These are phyloP conservation scores for Ophiostoma novo-ulmi DNA, from an alignment of 2,329 filamentous ascomycete species.

Conservation along the genomic window DNA sequence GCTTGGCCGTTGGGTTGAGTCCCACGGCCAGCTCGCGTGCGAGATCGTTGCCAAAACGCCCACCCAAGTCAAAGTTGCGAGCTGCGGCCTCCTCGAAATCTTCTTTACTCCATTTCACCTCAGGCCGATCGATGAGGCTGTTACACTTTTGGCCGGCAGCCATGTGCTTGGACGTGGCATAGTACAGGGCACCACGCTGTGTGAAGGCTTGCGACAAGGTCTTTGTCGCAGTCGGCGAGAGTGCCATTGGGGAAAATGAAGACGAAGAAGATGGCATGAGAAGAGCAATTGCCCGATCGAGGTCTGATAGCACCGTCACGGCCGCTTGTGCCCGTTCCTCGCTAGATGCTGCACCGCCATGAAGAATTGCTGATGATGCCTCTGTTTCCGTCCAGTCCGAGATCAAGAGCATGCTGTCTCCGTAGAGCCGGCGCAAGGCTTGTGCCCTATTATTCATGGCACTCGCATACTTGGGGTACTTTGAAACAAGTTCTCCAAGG, in stretches of 20 bases:
- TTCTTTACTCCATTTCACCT: slow-evolving; percentile 47
- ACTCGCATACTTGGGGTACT: slow-evolving; percentile 63
- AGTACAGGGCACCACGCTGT: slow-evolving; percentile 62
- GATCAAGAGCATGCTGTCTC: slow-evolving; percentile 51
- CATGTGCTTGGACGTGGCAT: slow-evolving; percentile 49
- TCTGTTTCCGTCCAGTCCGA: background rate
- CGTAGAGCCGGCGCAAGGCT: slow-evolving; percentile 56
- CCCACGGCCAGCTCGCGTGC: slow-evolving; percentile 60
- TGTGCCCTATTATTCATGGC: slow-evolving; percentile 72
- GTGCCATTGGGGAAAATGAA: slow-evolving; percentile 42
- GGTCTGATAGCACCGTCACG: slow-evolving; percentile 46
- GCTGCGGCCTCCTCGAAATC: slow-evolving; percentile 60
- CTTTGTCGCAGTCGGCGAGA: slow-evolving; percentile 61
- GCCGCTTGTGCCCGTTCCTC: slow-evolving; percentile 31
- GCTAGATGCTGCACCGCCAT: slow-evolving; percentile 31
- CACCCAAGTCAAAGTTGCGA: slow-evolving; percentile 58
- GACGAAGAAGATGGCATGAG: slow-evolving; percentile 47
- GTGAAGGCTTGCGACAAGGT: slow-evolving; percentile 67
- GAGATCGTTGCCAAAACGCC: slow-evolving; percentile 60
- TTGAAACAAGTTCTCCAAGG: slow-evolving; percentile 52
- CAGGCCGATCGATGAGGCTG: slow-evolving; percentile 29
- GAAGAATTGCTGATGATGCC: slow-evolving; percentile 35
- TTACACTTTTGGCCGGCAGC: background rate
- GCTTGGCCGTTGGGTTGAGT: slow-evolving; percentile 63
- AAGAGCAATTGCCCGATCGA: slow-evolving; percentile 54